Base-by-base conservation (phyloP, 2,329 filamentous ascomycete species). In the Colletotrichum sp. region DNA sequence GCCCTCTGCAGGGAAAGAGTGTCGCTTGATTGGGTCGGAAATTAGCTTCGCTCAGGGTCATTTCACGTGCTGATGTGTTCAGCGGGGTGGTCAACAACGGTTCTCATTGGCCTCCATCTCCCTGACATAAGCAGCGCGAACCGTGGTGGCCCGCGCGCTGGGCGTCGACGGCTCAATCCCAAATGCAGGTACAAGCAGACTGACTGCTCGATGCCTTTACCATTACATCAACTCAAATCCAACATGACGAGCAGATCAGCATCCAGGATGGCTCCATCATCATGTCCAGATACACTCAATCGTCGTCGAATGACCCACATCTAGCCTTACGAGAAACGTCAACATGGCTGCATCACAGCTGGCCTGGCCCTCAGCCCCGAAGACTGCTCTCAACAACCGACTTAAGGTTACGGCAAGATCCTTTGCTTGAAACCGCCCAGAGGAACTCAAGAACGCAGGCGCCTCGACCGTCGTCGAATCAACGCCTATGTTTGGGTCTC, bases 21-120 rank as follows among this genome's bases (percentile, higher is more conserved):
- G 28, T 52, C 36, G 64, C 72, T 73, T 76, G 75, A 76, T 76
- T 76, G 75, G 75, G 75, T 26, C 59, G 75, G 67, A 76, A 76
- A 76, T 76, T 76, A 76, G 72, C 75, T 76, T 65, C 49, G 49
- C 44, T 66, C 70, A 69, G 74, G 74, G 74, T 74, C 74, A 75
- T 64, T 76, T 76, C 75, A 76, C 72, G 75, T 76, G 75, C 72
- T 67, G 75, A 75, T 76, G 63, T 36, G 65, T 49, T 65, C 65
- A 65, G 71, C 71, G 44, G 74, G 70, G 70, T 68, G 64, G 57
- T 18, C 32, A 32, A 24, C 60, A 34, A 16, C 8, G 59, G 9
- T 28, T 44, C 12, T 70, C 57, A 63, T 70, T 65, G 67, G 55
- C 21, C 18, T n/a, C 34, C 55, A 4, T 18, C 24, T 15, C 18